Evolutionary conservation across 2,329 filamentous ascomycete genomes (phyloP), one percentile per base, ranked within the genome.

Genomic region (Ophiostoma ips): DNA sequence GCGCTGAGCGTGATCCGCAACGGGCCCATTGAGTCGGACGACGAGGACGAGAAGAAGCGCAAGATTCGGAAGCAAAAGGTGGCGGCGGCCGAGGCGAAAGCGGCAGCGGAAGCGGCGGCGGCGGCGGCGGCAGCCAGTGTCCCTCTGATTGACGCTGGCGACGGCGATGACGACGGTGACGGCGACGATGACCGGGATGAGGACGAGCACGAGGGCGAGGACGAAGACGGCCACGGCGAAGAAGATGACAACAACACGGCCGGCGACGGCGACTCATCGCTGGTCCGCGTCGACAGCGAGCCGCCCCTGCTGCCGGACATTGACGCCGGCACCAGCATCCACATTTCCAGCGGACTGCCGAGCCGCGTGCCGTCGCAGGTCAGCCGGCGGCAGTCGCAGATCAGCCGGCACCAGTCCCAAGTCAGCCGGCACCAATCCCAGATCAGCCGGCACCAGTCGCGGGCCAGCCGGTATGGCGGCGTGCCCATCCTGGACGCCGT

Each of bases 11-110:
- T 76, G 11, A 58, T 78, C 55, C 68, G 73, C 19, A 78, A 73
- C 56, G 75, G 76, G 1, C 78, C 79, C 0, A 81, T 81, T 47
- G 79, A 81, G 48, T 80, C 78, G 4, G 79, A 83, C 54, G 77
- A 80, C 49, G 57, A 56, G 30, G 71, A 72, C 24, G 74, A 75
- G 13, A 74, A 75, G 15, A 67, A 69, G 15, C 62, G 60, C 21
- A 65, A 57, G 48, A 64, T 28, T 28, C 4, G 8, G 8, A 28
- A 28, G 24, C 24, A 28, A 28, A 28, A 28, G 24, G 24, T 8
- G 24, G 24, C 24, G 24, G 24, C 24, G 24, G 24, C 24, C 24
- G 24, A 61, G 18, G 60, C 56, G 60, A 34, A 59, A 52, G 35
- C 46, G 31, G 18, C 54, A 44, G 46, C 51, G 53, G n/a, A 48